phyloP scores from a whole-genome alignment of 1,284 basidiomycete genomes.

The Ustilago cynodontis region DNA sequence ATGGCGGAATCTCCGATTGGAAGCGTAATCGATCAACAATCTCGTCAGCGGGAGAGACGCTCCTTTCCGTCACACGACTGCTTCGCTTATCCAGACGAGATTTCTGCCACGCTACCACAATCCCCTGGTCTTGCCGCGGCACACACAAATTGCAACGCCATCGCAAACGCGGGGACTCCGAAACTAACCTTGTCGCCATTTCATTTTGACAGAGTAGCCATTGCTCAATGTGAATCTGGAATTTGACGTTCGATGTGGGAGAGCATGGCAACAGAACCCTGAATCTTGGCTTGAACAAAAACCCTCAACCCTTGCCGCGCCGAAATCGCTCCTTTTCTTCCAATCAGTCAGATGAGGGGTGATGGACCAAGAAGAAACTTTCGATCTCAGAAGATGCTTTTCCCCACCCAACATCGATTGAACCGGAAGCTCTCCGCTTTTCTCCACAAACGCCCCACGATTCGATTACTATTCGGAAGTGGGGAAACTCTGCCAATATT shows the following conservation, averaged over 20 bases:
- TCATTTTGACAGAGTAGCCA: too few relatives aligned
- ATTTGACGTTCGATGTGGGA: background rate
- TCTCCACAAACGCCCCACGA: conserved; percentile 6
- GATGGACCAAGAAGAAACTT: conserved; percentile 8
- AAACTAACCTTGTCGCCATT: background rate
- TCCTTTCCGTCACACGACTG: conserved; percentile 1
- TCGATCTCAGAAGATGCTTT: conserved; percentile 7
- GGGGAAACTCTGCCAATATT: too few relatives aligned
- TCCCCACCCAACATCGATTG: conserved; percentile 4
- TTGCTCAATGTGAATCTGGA: background rate
- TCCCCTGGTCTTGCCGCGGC: background rate
- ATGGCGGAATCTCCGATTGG: background rate
- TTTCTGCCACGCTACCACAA: background rate
- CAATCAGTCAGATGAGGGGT: background rate
- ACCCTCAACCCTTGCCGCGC: conserved; percentile 22
- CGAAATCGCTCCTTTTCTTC: conserved; percentile 2
- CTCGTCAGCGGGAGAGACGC: background rate
- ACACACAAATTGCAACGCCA: background rate
- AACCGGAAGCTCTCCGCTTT: conserved; percentile 5
- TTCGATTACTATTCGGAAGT: too few relatives aligned
- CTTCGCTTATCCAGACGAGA: conserved; percentile 5
- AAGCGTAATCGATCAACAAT: conserved; percentile 2
- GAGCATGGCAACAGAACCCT: conserved; percentile 8
- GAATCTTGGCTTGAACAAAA: background rate
- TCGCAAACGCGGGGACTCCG: conserved; percentile 5